Evolutionary conservation across 169 alveolate species (phyloP), one percentile per base, ranked within the genome.

Genomic region (Miamiensis avidus): DNA sequence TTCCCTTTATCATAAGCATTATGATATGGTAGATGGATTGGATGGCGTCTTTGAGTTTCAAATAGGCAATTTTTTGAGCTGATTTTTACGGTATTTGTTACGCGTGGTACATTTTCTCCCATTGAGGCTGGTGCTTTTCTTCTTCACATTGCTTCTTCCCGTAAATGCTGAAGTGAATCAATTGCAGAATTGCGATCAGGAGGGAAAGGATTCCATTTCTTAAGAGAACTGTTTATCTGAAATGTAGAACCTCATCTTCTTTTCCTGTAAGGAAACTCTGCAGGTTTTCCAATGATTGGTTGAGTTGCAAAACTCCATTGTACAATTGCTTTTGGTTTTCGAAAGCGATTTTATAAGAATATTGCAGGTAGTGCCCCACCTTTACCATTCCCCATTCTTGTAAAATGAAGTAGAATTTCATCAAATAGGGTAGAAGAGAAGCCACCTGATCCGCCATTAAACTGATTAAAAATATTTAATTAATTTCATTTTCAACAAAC

Each of bases 21-120:
- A 78, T 29, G 65, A 32, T 74, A 49, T 81, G 34, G 30, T 28
- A 49, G 1, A 31, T 83, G 64, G 34, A 30, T 28, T 29, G 11
- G n/a, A 79, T 65, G 29, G 64, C 29, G n/a, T 34, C 30, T 28
- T 81, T 73, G 28, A 86, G 79, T 75, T 86, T 86, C 11, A 81
- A 28, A 29, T 75, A 74, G 65, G 90, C 90, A 6, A 86, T 86
- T 65, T 81, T 86, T 76, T 81, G 75, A 0, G 90, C 87, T 29
- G 87, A 79, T 65, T 81, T 86, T 0, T 86, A 84, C 25, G 77
- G 78, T 31, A 86, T 86, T 0, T 31, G 28, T 20, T 49, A 49
- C 20, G 69, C 4, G 20, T 20, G 4, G 20, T 49, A 49, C 26
- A 49, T 49, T 49, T 49, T 49, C 4, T 49, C 20, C 69, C 69